Percentiles rank a stretch among this genome's conserved stretches.
Evolutionary conservation across 1,284 basidiomycete species (phyloP).

Genomic region (Rhizoctonia solani): DNA sequence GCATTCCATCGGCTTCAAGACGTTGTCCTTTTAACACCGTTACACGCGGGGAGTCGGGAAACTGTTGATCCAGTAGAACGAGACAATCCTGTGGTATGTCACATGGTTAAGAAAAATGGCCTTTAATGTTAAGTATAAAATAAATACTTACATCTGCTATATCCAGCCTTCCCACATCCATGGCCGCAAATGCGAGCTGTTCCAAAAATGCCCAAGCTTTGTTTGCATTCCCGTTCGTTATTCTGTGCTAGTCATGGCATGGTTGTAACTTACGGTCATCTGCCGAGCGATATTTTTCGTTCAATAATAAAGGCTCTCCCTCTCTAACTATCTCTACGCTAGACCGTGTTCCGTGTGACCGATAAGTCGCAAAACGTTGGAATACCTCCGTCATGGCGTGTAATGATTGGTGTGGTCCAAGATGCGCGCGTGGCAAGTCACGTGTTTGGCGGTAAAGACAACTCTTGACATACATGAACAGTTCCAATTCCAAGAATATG

Average conservation of each 20-base stretch:
- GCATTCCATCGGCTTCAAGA: constrained; percentile 67
- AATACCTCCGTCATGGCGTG: constrained; percentile 42
- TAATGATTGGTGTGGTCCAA: constrained; percentile 11
- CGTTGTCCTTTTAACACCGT: constrained; percentile 83
- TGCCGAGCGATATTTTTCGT: constrained; percentile 57
- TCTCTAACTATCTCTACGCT: constrained; percentile 74
- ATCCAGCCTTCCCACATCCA: constrained; percentile 78
- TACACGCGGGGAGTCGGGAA: constrained; percentile 82
- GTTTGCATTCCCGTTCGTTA: constrained; percentile 2
- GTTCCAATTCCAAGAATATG: background rate
- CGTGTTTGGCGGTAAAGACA: background rate
- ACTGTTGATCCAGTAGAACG: constrained; percentile 66
- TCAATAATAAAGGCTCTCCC: constrained; percentile 60
- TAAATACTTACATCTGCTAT: constrained; percentile 76
- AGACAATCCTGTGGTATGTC: constrained; percentile 61
- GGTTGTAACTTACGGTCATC: constrained; percentile 57
- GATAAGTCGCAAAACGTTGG: constrained; percentile 69
- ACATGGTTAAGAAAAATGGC: constrained; percentile 5
- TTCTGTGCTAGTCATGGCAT: background rate
- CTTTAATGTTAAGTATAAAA: constrained; percentile 34
- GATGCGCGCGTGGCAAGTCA: constrained; percentile 19
- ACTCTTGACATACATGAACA: no score
- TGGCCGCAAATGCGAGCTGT: constrained; percentile 82
- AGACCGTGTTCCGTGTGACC: constrained; percentile 64
- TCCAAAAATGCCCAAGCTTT: constrained; percentile 87